Percentiles rank a stretch among this genome's conserved stretches.
phyloP scores from a whole-genome alignment of 1,284 basidiomycete genomes.

The Trichosporon faecale region DNA sequence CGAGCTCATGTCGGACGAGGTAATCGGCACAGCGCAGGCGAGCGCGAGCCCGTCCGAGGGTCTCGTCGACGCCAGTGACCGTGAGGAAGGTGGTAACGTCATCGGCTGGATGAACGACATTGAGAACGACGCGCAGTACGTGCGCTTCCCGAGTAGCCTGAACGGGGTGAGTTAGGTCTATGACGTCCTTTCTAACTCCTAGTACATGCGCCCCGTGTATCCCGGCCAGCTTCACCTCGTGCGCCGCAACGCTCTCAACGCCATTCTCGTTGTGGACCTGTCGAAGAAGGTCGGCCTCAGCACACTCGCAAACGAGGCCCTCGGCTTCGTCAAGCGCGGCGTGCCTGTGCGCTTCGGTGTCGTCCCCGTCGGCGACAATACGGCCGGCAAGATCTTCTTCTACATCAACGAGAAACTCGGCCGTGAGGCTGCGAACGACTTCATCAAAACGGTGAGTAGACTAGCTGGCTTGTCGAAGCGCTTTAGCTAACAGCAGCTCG shows the following conservation, averaged over 20 bases:
- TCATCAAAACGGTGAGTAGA: constrained; percentile 53
- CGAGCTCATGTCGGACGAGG: constrained; percentile 65
- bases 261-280: constrained; percentile 74
- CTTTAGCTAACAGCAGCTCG: not conserved
- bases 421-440: constrained; percentile 60
- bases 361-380: constrained; percentile 61
- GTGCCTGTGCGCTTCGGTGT: constrained; percentile 79
- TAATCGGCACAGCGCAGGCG: constrained; percentile 58
- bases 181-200: constrained; percentile 11
- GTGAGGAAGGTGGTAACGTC: constrained; percentile 69
- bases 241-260: constrained; percentile 73
- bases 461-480: not conserved
- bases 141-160: constrained; percentile 34
- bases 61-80: constrained; percentile 81
- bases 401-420: constrained; percentile 66
- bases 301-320: constrained; percentile 58
- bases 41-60: constrained; percentile 63
- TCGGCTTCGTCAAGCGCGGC: constrained; percentile 62
- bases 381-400: constrained; percentile 67
- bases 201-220: constrained; percentile 43
- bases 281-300: constrained; percentile 61
- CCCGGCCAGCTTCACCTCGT: constrained; percentile 72
- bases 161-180: constrained; percentile 31
- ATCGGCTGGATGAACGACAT: constrained; percentile 88
- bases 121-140: constrained; percentile 67